Percentiles rank a stretch among this genome's conserved stretches.
Evolutionary conservation across 148 eudicot genomes (phyloP).

Genomic region (Nepenthes mirabilis): DNA sequence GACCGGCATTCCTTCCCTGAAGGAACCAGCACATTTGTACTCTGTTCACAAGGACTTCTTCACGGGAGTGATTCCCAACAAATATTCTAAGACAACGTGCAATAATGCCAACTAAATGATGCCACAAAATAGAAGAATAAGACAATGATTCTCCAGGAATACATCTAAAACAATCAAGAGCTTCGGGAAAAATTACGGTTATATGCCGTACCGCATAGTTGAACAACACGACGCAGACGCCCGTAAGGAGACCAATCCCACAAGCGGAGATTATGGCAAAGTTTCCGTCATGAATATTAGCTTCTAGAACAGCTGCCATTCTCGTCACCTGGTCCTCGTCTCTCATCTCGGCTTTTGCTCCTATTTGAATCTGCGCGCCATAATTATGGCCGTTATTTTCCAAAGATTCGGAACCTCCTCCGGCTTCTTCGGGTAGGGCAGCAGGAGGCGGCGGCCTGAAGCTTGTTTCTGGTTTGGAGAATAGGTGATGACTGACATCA

Average conservation of each 20-base stretch:
- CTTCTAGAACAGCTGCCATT: slow-evolving; percentile 11
- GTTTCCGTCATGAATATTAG: slow-evolving; percentile 22
- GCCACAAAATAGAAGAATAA: too few relatives aligned
- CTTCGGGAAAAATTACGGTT: not conserved
- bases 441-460: not conserved
- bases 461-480: too few relatives aligned
- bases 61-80: too few relatives aligned
- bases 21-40: too few relatives aligned
- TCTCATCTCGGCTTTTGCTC: slow-evolving; percentile 2
- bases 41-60: too few relatives aligned
- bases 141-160: not conserved
- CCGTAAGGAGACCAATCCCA: slow-evolving; percentile 70
- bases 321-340: slow-evolving; percentile 8
- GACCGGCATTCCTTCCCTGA: too few relatives aligned
- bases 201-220: slow-evolving; percentile 33
- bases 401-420: not conserved
- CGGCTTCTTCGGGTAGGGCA: not conserved
- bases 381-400: too few relatives aligned
- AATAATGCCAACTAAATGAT: too few relatives aligned
- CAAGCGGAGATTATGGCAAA: slow-evolving; percentile 57
- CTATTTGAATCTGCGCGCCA: not conserved
- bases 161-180: not conserved
- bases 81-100: too few relatives aligned
- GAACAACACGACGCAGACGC: slow-evolving; percentile 61
- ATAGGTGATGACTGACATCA: too few relatives aligned